Percentiles rank a stretch among this genome's conserved stretches.
phyloP scores from a whole-genome alignment of 75 land plant species.

The Chamaecyparis obtusa region DNA sequence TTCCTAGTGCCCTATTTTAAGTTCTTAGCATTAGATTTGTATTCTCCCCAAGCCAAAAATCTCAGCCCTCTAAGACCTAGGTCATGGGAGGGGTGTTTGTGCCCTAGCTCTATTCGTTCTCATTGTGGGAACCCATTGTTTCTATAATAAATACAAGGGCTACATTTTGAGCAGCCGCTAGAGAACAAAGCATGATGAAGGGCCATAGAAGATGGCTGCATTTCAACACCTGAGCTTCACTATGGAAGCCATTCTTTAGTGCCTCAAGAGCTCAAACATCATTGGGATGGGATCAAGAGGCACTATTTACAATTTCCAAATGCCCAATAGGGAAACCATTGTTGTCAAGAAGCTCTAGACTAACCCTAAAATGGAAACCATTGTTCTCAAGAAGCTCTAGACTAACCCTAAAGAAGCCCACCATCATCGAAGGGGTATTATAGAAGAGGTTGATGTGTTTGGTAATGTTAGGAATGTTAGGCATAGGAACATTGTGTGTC shows the following conservation, averaged over 20 bases:
- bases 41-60: conserved; percentile 14
- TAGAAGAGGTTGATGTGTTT: conserved; percentile 79
- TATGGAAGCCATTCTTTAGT: conserved; percentile 67
- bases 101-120: conserved; percentile 41
- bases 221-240: conserved; percentile 80
- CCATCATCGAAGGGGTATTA: conserved; percentile 13
- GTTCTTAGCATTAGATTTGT: background rate
- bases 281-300: conserved; percentile 77
- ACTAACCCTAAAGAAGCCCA: conserved; percentile 31
- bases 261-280: conserved; percentile 46
- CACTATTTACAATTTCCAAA: conserved; percentile 68
- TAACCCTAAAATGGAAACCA: too few relatives aligned
- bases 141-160: conserved; percentile 29
- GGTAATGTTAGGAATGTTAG: conserved; percentile 79
- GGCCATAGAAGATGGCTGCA: conserved; percentile 60
- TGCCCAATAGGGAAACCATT: conserved; percentile 66
- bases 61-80: conserved; percentile 55
- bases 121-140: conserved; percentile 41
- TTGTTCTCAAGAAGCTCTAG: too few relatives aligned
- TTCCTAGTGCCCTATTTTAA: conserved; percentile 34
- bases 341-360: conserved; percentile 81
- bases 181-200: conserved; percentile 16
- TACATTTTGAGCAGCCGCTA: conserved; percentile 12
- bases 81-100: conserved; percentile 56
- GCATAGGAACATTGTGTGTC: conserved; percentile 85